Conservation (phyloP, 2,329 filamentous ascomycete species). For the Xylariomycetidae sp. region DNA sequence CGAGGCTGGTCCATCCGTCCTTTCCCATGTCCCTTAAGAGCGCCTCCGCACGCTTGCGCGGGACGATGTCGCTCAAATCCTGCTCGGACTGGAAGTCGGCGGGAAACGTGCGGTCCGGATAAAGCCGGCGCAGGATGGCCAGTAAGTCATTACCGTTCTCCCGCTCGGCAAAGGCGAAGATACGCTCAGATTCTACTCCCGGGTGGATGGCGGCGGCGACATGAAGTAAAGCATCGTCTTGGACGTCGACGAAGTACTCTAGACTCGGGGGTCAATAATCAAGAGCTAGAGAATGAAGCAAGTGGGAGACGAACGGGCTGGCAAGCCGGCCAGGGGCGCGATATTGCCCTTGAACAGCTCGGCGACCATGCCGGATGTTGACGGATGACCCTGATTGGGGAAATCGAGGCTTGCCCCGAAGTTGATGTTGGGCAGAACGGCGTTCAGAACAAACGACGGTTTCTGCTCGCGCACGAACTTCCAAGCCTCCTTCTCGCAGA, state of each 20-base stretch:
- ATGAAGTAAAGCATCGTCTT: constrained; percentile 47
- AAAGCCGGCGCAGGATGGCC: constrained; percentile 15
- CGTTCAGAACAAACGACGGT: constrained; percentile 13
- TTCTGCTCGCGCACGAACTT: constrained; percentile 15
- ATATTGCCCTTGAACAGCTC: constrained; percentile 9
- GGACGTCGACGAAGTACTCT: constrained; percentile 43
- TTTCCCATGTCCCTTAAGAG: constrained; percentile 16
- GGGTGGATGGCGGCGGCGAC: constrained; percentile 45
- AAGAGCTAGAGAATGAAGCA: background rate
- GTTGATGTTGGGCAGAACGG: constrained; percentile 17
- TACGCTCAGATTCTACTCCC: constrained; percentile 40
- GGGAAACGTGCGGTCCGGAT: constrained; percentile 14
- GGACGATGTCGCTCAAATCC: constrained; percentile 11
- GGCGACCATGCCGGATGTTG: constrained; percentile 7
- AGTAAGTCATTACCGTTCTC: constrained; percentile 42
- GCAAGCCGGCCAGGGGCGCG: constrained; percentile 2
- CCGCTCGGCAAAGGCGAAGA: constrained; percentile 48
- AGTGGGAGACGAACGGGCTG: constrained; percentile 8
- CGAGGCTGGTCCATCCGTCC: constrained; percentile 15
- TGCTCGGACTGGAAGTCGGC: constrained; percentile 9
- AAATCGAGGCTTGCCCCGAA: constrained; percentile 15
- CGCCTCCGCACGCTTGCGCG: constrained; percentile 12
- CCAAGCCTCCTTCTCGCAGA: constrained; percentile 16
- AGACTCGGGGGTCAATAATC: background rate
- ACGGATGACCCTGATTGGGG: constrained; percentile 11